Percentiles rank a stretch among this genome's conserved stretches.
Evolutionary conservation across 768 basidiomycete genomes (phyloP).

Genomic region (Sarcomyxa edulis): DNA sequence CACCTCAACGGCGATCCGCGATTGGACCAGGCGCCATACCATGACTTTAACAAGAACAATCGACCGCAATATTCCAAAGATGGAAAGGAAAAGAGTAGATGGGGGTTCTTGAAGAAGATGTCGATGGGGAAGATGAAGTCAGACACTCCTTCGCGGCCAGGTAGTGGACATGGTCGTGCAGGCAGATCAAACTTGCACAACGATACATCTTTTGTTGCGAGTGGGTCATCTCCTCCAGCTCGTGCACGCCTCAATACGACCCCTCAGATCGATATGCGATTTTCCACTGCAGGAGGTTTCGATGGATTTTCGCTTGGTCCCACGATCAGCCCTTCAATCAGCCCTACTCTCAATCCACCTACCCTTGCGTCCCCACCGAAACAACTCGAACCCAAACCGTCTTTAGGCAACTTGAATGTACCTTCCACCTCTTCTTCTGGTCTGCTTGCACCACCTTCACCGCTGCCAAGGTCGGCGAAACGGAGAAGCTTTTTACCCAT

Average conservation of each 20-base stretch:
- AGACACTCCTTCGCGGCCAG: constrained; percentile 48
- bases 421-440: constrained; percentile 19
- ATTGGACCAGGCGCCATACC: no score
- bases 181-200: no score
- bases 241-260: constrained; percentile 35
- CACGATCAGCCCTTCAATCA: constrained; percentile 1
- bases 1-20: constrained; percentile 2
- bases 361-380: constrained; percentile 12
- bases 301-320: constrained; percentile 30
- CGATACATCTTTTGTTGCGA: no score
- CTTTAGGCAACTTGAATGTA: constrained; percentile 21
- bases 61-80: no score
- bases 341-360: constrained; percentile 5
- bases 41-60: no score
- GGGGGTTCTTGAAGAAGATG: constrained; percentile 99
- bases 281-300: constrained; percentile 65
- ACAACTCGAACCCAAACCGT: constrained; percentile 18
- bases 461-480: constrained; percentile 52
- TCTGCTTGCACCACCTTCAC: constrained; percentile 37
- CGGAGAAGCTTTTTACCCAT: constrained; percentile 89
- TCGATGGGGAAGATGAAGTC: constrained; percentile 88
- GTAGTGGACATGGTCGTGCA: constrained; percentile 28
- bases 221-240: no score
- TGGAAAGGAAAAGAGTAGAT: constrained; percentile 62
- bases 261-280: constrained; percentile 65